A percentile compares a stretch with the other conserved stretches of the same genome.
Conservation (phyloP, 176 grass and related monocot species). For the Musa schizocarpa region DNA sequence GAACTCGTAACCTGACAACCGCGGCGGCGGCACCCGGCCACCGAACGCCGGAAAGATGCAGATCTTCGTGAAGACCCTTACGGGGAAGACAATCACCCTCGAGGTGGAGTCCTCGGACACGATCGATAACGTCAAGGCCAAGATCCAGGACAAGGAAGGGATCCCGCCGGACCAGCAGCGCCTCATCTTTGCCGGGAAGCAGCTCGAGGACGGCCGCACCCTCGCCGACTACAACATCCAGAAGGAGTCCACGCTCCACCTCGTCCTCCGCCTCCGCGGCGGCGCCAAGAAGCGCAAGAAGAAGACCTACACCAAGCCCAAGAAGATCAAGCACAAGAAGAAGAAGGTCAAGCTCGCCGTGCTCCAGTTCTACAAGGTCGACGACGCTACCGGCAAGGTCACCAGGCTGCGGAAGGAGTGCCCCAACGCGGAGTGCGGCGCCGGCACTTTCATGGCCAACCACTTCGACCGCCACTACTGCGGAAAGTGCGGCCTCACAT, state of each 20-base stretch:
- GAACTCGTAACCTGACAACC: not conserved
- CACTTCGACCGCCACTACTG: conserved; percentile 78
- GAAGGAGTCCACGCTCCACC: conserved; percentile 27
- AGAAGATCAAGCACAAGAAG: conserved; percentile 72
- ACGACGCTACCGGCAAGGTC: conserved; percentile 58
- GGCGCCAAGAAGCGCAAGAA: conserved; percentile 82
- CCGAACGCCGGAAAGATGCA: conserved; percentile 6
- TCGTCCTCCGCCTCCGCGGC: conserved; percentile 41
- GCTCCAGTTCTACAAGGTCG: conserved; percentile 71
- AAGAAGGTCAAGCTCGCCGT: conserved; percentile 70
- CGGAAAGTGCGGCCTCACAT: conserved; percentile 71
- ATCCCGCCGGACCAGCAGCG: conserved; percentile 13
- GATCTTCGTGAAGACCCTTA: conserved; percentile 25
- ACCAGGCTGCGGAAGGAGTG: conserved; percentile 73
- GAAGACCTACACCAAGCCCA: conserved; percentile 70
- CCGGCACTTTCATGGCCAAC: conserved; percentile 72
- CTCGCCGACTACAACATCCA: conserved; percentile 28
- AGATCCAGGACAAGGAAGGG: conserved; percentile 16
- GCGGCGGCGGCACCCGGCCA: not conserved
- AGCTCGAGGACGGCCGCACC: conserved; percentile 26
- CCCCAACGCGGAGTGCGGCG: conserved; percentile 62
- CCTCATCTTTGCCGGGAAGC: conserved; percentile 21
- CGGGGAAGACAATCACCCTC: conserved; percentile 20
- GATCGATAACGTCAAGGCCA: conserved; percentile 10
- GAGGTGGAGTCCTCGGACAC: conserved; percentile 24